Percentiles rank a stretch among this genome's conserved stretches.
These are phyloP conservation scores for Penicillium lagena DNA, from an alignment of 495 filamentous ascomycete species.

Conservation along the genomic window DNA sequence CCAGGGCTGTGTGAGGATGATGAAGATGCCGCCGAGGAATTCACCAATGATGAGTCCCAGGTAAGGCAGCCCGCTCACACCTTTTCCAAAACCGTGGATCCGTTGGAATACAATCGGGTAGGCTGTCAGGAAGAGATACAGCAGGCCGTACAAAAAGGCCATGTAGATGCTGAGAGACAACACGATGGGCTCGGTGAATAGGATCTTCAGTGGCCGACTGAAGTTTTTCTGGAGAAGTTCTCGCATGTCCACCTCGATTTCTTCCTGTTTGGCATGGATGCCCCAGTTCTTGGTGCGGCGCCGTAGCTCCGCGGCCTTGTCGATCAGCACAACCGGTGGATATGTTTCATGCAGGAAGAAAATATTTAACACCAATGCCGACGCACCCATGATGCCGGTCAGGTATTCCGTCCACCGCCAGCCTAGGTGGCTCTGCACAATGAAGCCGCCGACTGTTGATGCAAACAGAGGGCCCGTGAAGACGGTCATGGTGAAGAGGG, in stretches of 20 bases:
- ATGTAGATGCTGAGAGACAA: slow-evolving; percentile 70
- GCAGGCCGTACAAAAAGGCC: slow-evolving; percentile 73
- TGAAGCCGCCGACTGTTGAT: slow-evolving; percentile 83
- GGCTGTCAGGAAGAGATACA: slow-evolving; percentile 77
- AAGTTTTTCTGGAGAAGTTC: slow-evolving; percentile 83
- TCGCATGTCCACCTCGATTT: slow-evolving; percentile 77
- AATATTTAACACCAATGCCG: slow-evolving; percentile 62
- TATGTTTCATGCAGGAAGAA: slow-evolving; percentile 79
- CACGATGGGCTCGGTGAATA: slow-evolving; percentile 78
- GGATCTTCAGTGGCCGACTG: slow-evolving; percentile 67
- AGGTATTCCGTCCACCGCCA: slow-evolving; percentile 88
- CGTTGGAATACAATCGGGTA: slow-evolving; percentile 74
- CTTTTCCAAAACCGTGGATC: slow-evolving; percentile 60
- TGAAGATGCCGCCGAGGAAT: slow-evolving; percentile 57
- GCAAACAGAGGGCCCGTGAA: slow-evolving; percentile 77
- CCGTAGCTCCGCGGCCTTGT: slow-evolving; percentile 71
- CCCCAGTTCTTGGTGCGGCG: slow-evolving; percentile 85
- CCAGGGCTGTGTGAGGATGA: slow-evolving; percentile 59
- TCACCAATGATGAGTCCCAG: slow-evolving; percentile 77
- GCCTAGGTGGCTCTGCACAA: slow-evolving; percentile 58
- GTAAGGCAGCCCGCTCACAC: slow-evolving; percentile 68
- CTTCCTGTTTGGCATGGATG: slow-evolving; percentile 89
- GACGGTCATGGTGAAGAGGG: slow-evolving; percentile 77
- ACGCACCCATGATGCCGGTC: slow-evolving; percentile 66
- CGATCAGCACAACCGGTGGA: slow-evolving; percentile 70